Conservation (phyloP, 1,284 basidiomycete genomes). For the Rhizopogon parksii region DNA sequence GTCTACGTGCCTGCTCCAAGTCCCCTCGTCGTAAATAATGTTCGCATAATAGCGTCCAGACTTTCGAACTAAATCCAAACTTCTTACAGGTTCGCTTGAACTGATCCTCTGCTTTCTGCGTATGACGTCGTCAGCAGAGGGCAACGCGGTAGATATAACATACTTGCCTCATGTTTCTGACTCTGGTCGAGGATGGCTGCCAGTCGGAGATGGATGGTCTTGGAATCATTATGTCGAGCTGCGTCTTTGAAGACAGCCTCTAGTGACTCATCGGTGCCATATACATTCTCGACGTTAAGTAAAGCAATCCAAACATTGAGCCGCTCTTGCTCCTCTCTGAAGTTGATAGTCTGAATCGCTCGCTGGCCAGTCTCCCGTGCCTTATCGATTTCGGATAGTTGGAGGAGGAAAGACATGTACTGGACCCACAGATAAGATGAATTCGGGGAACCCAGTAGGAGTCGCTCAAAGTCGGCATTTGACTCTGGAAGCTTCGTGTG, state of each 20-base stretch:
- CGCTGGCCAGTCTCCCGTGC: conserved; percentile 83
- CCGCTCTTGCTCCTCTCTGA: conserved; percentile 95
- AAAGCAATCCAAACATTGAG: conserved; percentile 97
- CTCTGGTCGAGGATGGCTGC: conserved; percentile 81
- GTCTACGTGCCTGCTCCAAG: conserved; percentile 75
- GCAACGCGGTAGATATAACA: neutral
- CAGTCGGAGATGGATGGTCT: conserved; percentile 81
- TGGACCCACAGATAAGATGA: conserved; percentile 99
- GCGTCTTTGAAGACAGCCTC: conserved; percentile 88
- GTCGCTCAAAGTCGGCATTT: conserved; percentile 89
- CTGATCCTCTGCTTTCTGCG: conserved; percentile 81
- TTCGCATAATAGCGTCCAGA: conserved; percentile 87
- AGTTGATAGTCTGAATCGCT: conserved; percentile 85
- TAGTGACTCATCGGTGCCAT: conserved; percentile 78
- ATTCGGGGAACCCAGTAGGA: conserved; percentile 92
- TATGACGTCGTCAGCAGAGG: conserved; percentile 6
- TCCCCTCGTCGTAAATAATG: conserved; percentile 69
- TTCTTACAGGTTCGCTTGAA: conserved; percentile 85
- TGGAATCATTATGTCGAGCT: conserved; percentile 84
- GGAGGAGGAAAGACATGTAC: conserved; percentile 98
- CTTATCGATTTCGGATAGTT: conserved; percentile 92
- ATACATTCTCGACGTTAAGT: conserved; percentile 92
- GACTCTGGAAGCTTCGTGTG: conserved; percentile 84
- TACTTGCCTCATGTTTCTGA: conserved; percentile 69
- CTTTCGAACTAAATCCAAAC: conserved; percentile 86